phyloP scores from a whole-genome alignment of 805 yeast genomes.

The Ogataea trehalophila region DNA sequence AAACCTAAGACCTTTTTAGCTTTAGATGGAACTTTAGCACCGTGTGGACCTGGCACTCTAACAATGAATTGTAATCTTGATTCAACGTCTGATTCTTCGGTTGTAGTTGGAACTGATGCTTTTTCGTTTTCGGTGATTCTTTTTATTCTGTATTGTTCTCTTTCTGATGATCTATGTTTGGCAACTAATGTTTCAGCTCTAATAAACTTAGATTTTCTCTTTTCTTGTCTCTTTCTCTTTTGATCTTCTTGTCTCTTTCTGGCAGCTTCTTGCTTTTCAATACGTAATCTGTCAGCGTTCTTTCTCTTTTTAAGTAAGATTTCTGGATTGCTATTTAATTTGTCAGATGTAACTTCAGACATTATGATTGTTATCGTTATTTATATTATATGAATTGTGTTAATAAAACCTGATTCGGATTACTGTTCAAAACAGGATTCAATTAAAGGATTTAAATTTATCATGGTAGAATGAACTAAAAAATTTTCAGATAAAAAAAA shows the following conservation, averaged over 20 bases:
- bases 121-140: slow-evolving; percentile 54
- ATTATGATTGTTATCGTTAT: slow-evolving; percentile 2
- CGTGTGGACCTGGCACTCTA: slow-evolving; percentile 61
- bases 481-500: no score
- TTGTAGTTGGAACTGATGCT: slow-evolving; percentile 17
- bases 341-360: slow-evolving; percentile 26
- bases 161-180: slow-evolving; percentile 55
- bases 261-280: slow-evolving; percentile 68
- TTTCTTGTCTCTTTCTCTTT: slow-evolving; percentile 38
- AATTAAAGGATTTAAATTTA: no score
- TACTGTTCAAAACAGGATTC: no score
- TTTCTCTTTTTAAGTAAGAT: slow-evolving; percentile 73
- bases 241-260: slow-evolving; percentile 44
- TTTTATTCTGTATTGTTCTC: slow-evolving; percentile 65
- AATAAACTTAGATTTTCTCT: slow-evolving; percentile 50
- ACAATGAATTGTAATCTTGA: slow-evolving; percentile 59
- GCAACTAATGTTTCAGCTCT: slow-evolving; percentile 75
- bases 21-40: slow-evolving; percentile 61
- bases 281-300: slow-evolving; percentile 65
- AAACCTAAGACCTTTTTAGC: slow-evolving; percentile 55
- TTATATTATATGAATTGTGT: no score
- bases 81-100: slow-evolving; percentile 26
- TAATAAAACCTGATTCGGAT: no score
- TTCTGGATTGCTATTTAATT: slow-evolving; percentile 69
- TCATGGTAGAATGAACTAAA: no score